phyloP scores from a whole-genome alignment of 495 filamentous ascomycete genomes.

The Penicillium canescens region DNA sequence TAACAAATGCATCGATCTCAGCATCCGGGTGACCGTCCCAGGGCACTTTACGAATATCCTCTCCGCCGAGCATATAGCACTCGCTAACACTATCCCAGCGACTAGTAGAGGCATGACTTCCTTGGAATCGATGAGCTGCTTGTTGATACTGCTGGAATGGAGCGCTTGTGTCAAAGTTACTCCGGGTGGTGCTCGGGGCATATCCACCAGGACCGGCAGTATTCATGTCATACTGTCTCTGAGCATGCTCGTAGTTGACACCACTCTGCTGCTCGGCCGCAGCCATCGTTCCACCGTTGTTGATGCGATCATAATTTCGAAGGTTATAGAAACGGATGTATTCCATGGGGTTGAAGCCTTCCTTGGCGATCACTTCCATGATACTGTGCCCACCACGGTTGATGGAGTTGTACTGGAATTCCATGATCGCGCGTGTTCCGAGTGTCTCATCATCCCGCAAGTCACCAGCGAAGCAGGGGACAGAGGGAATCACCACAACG shows the following conservation, averaged over 20 bases:
- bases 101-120: slow-evolving; percentile 33
- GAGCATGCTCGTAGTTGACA: slow-evolving; percentile 71
- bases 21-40: slow-evolving; percentile 69
- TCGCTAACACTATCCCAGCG: slow-evolving; percentile 76
- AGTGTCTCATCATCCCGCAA: slow-evolving; percentile 75
- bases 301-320: slow-evolving; percentile 89
- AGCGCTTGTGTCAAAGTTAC: slow-evolving; percentile 41
- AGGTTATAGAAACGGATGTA: slow-evolving; percentile 98
- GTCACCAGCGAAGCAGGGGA: slow-evolving; percentile 91
- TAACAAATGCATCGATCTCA: slow-evolving; percentile 88
- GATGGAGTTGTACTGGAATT: slow-evolving; percentile 89
- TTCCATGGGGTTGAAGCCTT: slow-evolving; percentile 69
- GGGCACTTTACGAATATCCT: slow-evolving; percentile 72
- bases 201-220: slow-evolving; percentile 37
- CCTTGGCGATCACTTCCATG: slow-evolving; percentile 71
- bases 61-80: slow-evolving; percentile 83
- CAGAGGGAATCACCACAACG: slow-evolving; percentile 81
- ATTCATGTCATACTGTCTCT: slow-evolving; percentile 62
- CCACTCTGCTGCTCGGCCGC: slow-evolving; percentile 66
- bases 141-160: slow-evolving; percentile 67
- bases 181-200: slow-evolving; percentile 35
- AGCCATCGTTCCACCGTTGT: slow-evolving; percentile 64
- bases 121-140: slow-evolving; percentile 49
- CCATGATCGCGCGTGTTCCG: slow-evolving; percentile 92
- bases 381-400: slow-evolving; percentile 87